Base-by-base conservation (phyloP, 352 stramenopile genomes). In the Peronospora destructor region DNA sequence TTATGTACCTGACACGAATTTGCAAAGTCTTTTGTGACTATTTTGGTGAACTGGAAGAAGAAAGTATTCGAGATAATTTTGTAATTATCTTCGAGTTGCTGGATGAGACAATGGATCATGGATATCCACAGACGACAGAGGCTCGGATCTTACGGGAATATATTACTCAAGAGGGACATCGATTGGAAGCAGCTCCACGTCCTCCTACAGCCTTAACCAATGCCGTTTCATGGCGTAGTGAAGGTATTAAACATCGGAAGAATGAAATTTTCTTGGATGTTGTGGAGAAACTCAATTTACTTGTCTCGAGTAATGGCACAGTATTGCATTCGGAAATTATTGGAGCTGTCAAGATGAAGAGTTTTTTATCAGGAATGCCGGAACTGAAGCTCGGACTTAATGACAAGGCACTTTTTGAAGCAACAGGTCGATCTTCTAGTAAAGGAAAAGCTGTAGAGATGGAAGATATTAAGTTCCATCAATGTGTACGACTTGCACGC, bases 181-280 rank as follows among this genome's bases (percentile, higher is more conserved):
- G 95, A 30, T 83, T 98, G 74, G 85, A 96, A 54, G 80, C 77
- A 3, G 91, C 93, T 21, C 87, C 76, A 19, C 94, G 96, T 34
- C 95, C 95, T 1, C 95, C 95, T 3, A 95, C 97, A 5, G 93
- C 96, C 9, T 64, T 98, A 9, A 99, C 96, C 11, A 99, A 99
- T 71, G 96, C 96, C n/a, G 96, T 99, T 2, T 98, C 85, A 9
- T 99, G 96, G 96, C 77, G 96, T 44, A 92, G 88, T 25, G 97
- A 99, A 66, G 97, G 97, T 21, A 99, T 99, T 65, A 98, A 98
- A 65, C 95, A 99, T 70, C 94, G 97, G 58, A 99, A 99, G 85
- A 99, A 99, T 75, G 97, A 99, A 73, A 98, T 99, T 43, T 99
- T 99, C 61, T 68, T 99, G 56, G 97, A 99, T 71, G 96, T 99